Conservation (phyloP, 257 asterid species). For the Cruciata laevipes region DNA sequence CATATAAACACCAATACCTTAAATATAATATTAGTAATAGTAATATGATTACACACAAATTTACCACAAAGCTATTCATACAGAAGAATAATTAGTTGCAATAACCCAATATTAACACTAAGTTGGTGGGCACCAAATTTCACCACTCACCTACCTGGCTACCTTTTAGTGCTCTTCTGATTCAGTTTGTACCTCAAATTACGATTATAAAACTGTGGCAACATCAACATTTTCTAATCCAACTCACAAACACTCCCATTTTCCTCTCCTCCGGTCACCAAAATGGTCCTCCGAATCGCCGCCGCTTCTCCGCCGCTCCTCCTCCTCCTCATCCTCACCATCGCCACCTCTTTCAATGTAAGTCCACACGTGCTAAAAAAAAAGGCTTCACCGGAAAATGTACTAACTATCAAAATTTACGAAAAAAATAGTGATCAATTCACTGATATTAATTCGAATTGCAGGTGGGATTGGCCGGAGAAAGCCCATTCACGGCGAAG, state of each 20-base stretch:
- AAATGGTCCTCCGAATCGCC: conserved; percentile 11
- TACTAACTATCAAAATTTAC: background rate
- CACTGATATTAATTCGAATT: background rate
- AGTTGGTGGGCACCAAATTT: background rate
- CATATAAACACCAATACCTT: no score
- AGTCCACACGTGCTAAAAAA: conserved; percentile 2
- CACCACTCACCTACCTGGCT: background rate
- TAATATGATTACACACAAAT: background rate
- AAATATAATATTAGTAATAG: no score
- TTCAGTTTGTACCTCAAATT: conserved; percentile 7
- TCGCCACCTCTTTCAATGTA: conserved; percentile 22
- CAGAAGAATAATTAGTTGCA: background rate
- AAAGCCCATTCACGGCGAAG: background rate
- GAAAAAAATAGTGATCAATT: background rate
- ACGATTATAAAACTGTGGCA: conserved; percentile 14
- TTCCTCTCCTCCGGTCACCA: background rate
- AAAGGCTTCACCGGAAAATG: background rate
- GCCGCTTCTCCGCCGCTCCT: conserved; percentile 6
- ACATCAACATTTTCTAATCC: background rate
- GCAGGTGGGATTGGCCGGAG: conserved; percentile 5
- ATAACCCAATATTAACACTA: background rate
- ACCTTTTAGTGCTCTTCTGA: background rate
- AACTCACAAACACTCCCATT: conserved; percentile 13
- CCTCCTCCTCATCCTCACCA: conserved; percentile 9
- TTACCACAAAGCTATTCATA: background rate